phyloP scores from a whole-genome alignment of 768 basidiomycete species.

The Neoboletus brunneissimus region DNA sequence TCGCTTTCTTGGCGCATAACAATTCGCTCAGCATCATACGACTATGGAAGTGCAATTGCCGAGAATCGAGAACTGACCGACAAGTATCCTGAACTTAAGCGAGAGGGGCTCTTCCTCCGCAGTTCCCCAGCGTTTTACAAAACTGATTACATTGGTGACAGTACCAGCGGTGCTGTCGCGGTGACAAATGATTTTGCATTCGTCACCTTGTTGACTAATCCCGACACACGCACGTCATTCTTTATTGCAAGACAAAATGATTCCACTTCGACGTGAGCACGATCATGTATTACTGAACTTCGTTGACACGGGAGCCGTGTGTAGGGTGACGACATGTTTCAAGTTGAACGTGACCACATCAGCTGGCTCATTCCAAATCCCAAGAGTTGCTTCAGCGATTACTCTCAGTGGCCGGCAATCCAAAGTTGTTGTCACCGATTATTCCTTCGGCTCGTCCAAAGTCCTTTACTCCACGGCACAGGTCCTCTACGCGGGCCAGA shows the following conservation, averaged over 20 bases:
- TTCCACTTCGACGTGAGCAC: constrained; percentile 62
- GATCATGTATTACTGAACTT: background rate
- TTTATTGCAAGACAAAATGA: constrained; percentile 66
- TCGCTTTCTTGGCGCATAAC: background rate
- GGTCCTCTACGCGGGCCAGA: constrained; percentile 62
- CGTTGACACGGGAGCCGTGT: background rate
- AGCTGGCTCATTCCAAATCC: constrained; percentile 52
- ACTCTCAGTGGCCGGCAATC: constrained; percentile 68
- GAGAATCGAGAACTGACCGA: constrained; percentile 64
- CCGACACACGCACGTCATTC: constrained; percentile 63
- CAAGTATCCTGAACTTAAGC: constrained; percentile 78
- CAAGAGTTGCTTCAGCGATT: constrained; percentile 50
- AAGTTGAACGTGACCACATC: constrained; percentile 58
- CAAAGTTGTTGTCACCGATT: constrained; percentile 70
- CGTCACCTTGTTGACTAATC: constrained; percentile 64
- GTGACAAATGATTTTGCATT: constrained; percentile 49
- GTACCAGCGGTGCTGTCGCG: constrained; percentile 45
- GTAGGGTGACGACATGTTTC: constrained; percentile 44
- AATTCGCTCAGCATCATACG: constrained; percentile 53
- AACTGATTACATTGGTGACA: constrained; percentile 70
- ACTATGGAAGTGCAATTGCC: constrained; percentile 71
- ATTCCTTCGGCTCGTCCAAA: constrained; percentile 62
- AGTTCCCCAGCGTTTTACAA: constrained; percentile 78
- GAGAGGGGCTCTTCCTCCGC: constrained; percentile 74
- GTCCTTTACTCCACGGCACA: constrained; percentile 71